These are phyloP conservation scores for Samsoniella hepiali DNA, from an alignment of 2,329 filamentous ascomycete genomes.

Conservation along the genomic window DNA sequence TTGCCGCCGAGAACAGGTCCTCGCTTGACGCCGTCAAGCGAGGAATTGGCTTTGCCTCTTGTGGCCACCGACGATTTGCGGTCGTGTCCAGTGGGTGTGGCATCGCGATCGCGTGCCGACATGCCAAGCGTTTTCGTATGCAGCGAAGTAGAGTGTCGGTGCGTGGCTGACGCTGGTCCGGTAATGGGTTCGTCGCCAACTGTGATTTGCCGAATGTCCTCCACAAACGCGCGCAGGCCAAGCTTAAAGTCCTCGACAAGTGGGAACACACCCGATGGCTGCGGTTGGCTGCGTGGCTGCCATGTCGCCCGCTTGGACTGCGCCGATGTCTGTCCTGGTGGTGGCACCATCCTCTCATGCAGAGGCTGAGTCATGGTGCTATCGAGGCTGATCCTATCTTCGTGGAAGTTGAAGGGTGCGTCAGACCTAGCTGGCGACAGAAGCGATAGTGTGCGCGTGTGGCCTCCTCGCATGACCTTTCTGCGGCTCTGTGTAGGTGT, in stretches of 20 bases:
- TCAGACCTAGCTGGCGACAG: slow-evolving; percentile 64
- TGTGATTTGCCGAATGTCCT: slow-evolving; percentile 91
- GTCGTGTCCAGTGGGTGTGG: slow-evolving; percentile 29
- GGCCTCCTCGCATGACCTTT: slow-evolving; percentile 66
- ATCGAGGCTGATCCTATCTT: slow-evolving; percentile 29
- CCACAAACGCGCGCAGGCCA: slow-evolving; percentile 89
- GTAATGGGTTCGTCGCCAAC: slow-evolving; percentile 87
- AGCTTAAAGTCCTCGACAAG: slow-evolving; percentile 86
- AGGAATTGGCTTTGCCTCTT: slow-evolving; percentile 41
- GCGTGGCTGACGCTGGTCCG: slow-evolving; percentile 36
- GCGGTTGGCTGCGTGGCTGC: slow-evolving; percentile 51
- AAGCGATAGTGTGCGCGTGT: slow-evolving; percentile 68
- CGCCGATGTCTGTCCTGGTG: slow-evolving; percentile 32
- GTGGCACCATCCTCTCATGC: slow-evolving; percentile 30
- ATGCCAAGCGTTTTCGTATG: slow-evolving; percentile 4
- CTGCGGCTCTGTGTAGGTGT: slow-evolving; percentile 46
- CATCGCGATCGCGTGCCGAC: slow-evolving; percentile 23
- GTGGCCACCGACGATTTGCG: slow-evolving; percentile 46
- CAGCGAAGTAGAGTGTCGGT: slow-evolving; percentile 26
- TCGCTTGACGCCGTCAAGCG: slow-evolving; percentile 38
- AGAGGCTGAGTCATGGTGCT: background rate
- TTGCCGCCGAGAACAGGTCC: slow-evolving; percentile 23
- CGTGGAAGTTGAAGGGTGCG: slow-evolving; percentile 41
- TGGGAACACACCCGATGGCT: slow-evolving; percentile 58
- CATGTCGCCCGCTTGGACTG: slow-evolving; percentile 58